phyloP scores from a whole-genome alignment of 768 basidiomycete genomes.

The Baorangia bicolor region DNA sequence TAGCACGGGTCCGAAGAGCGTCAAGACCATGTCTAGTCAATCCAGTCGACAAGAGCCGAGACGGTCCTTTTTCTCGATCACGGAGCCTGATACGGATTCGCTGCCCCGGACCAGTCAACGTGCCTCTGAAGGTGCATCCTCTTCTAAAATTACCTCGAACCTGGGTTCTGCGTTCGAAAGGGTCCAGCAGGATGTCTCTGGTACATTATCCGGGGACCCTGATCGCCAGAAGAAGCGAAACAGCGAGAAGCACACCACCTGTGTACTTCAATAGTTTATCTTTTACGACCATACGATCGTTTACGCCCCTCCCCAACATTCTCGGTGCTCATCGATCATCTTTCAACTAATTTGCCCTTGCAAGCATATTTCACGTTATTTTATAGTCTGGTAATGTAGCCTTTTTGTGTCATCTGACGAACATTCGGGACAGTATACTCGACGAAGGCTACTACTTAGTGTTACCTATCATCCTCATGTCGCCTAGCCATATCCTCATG shows the following conservation, averaged over 20 bases:
- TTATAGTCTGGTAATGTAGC: constrained; percentile 22
- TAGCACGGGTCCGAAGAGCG: constrained; percentile 56
- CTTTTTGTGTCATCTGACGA: not conserved
- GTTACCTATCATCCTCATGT: not conserved
- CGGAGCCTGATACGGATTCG: constrained; percentile 28
- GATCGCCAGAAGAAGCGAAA: constrained; percentile 30
- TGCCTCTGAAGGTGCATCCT: constrained; percentile 21
- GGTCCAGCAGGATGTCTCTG: constrained; percentile 9
- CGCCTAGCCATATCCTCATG: not conserved
- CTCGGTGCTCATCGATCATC: not conserved
- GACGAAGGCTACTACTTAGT: not conserved
- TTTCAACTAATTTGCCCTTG: not conserved
- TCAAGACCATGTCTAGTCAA: constrained; percentile 52
- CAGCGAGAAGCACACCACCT: constrained; percentile 26
- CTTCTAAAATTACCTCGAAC: constrained; percentile 15
- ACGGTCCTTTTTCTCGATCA: constrained; percentile 36
- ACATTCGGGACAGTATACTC: constrained; percentile 13
- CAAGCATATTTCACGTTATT: constrained; percentile 12
- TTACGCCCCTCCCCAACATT: not conserved
- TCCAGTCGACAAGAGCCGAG: constrained; percentile 40
- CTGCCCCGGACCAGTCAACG: constrained; percentile 14
- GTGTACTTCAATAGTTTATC: constrained; percentile 26
- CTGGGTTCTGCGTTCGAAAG: constrained; percentile 5
- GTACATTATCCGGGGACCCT: constrained; percentile 8
- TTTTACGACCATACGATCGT: constrained; percentile 1